phyloP scores from a whole-genome alignment of 1,284 basidiomycete genomes.

The Moesziomyces parantarcticus region DNA sequence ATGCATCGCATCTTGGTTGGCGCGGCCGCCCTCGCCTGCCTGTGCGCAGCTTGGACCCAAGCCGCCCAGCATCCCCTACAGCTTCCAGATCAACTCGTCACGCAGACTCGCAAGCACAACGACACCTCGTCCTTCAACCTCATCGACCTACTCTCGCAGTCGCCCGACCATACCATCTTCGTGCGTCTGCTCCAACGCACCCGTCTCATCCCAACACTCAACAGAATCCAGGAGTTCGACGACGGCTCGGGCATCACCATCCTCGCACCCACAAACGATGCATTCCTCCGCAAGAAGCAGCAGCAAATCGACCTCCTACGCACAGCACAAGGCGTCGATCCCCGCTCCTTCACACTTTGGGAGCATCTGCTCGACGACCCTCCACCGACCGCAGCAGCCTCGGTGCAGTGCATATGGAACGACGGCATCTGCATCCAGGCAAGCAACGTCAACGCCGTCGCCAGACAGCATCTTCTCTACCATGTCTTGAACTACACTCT shows the following conservation, averaged over 20 bases:
- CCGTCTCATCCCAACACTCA: slow-evolving; percentile 89
- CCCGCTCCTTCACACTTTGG: slow-evolving; percentile 21
- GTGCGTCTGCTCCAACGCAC: slow-evolving; percentile 84
- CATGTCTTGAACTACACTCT: slow-evolving; percentile 90
- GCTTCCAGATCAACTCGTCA: slow-evolving; percentile 5
- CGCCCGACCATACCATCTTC: slow-evolving; percentile 82
- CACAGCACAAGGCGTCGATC: neutral
- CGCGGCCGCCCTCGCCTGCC: slow-evolving; percentile 7
- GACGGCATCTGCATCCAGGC: slow-evolving; percentile 18
- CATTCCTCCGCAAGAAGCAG: slow-evolving; percentile 47
- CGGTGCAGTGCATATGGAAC: slow-evolving; percentile 22
- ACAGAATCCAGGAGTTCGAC: slow-evolving; percentile 73
- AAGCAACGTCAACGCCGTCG: slow-evolving; percentile 80
- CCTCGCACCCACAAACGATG: slow-evolving; percentile 88
- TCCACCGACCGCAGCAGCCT: neutral
- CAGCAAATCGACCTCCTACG: slow-evolving; percentile 17
- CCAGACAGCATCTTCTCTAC: slow-evolving; percentile 92
- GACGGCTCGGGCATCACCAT: slow-evolving; percentile 77
- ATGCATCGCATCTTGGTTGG: neutral
- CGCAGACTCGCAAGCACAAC: slow-evolving; percentile 15
- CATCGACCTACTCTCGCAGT: slow-evolving; percentile 80
- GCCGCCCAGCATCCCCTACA: slow-evolving; percentile 22
- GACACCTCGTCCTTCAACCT: slow-evolving; percentile 71
- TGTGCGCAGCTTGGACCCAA: slow-evolving; percentile 2
- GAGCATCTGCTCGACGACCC: slow-evolving; percentile 26